Percentiles rank a stretch among this genome's conserved stretches.
Evolutionary conservation across 441 rosid species (phyloP).

Genomic region (Gossypium aridum): DNA sequence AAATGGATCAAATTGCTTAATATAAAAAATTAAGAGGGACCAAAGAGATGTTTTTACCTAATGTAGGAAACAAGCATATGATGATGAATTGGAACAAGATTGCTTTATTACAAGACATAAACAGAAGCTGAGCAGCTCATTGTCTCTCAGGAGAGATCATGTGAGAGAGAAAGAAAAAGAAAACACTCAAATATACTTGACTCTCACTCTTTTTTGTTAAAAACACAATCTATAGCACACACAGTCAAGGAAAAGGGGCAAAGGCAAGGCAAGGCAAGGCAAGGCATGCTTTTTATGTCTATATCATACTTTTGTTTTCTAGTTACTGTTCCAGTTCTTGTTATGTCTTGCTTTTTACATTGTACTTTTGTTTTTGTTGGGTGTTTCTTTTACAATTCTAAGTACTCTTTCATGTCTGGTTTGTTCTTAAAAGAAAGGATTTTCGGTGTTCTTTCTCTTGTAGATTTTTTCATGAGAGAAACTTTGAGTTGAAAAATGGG

Average conservation of each 20-base stretch:
- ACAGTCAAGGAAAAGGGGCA: conserved; percentile 7
- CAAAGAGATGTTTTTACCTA: too few species aligned
- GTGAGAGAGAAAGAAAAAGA: conserved; percentile 10
- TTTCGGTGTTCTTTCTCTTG: conserved; percentile 6
- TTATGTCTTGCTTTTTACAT: conserved; percentile 19
- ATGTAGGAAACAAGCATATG: conserved; percentile 14
- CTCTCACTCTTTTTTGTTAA: background rate
- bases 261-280: conserved; percentile 14
- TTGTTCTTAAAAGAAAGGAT: conserved; percentile 23
- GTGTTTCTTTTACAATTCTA: conserved; percentile 18
- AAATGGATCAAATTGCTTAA: too few species aligned
- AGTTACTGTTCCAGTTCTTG: conserved; percentile 24
- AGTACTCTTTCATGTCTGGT: conserved; percentile 19
- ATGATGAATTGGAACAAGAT: conserved; percentile 21
- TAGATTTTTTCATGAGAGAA: conserved; percentile 18
- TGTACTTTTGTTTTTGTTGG: conserved; percentile 24
- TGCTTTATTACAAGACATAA: conserved; percentile 27
- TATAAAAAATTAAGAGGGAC: too few species aligned
- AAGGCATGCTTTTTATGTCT: conserved; percentile 26
- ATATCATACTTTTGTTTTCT: conserved; percentile 25
- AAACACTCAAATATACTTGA: background rate
- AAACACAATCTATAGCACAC: background rate
- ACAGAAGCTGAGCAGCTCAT: conserved; percentile 31
- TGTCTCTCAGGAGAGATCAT: conserved; percentile 28
- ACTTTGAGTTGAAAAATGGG: conserved; percentile 31